These are phyloP conservation scores for Chaetomiaceae sp. DNA, from an alignment of 2,329 filamentous ascomycete genomes.

Conservation along the genomic window DNA sequence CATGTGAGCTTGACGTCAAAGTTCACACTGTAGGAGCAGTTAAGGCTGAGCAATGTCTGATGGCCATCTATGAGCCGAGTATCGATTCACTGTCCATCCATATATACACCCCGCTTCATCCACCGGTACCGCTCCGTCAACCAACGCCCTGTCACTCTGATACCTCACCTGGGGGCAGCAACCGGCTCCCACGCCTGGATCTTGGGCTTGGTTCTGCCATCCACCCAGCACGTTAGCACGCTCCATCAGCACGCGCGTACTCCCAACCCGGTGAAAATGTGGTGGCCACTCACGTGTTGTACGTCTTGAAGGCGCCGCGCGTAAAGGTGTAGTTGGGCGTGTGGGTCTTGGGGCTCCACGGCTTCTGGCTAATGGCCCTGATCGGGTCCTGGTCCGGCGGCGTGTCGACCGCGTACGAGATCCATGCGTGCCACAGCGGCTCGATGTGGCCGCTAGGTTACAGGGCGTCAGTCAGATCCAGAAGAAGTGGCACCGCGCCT, in stretches of 20 bases:
- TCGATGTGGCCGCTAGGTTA: constrained; percentile 68
- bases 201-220: constrained; percentile 31
- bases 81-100: not conserved
- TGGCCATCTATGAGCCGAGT: not conserved
- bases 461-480: not conserved
- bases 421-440: constrained; percentile 97
- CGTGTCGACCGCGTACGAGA: constrained; percentile 87
- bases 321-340: constrained; percentile 69
- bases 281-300: constrained; percentile 74
- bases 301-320: constrained; percentile 81
- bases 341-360: constrained; percentile 69
- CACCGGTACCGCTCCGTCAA: not conserved
- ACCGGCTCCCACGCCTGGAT: constrained; percentile 31
- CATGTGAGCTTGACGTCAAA: no score
- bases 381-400: constrained; percentile 72
- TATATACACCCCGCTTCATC: constrained; percentile 6
- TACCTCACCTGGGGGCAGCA: constrained; percentile 25
- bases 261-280: not conserved
- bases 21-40: no score
- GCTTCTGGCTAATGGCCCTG: constrained; percentile 49
- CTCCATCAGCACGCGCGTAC: no score
- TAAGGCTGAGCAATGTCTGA: no score
- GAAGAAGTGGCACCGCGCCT: no score
- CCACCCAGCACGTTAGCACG: not conserved
- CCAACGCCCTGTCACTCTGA: not conserved